Conservation (phyloP, 1,284 basidiomycete genomes). For the Gomphus sp. region DNA sequence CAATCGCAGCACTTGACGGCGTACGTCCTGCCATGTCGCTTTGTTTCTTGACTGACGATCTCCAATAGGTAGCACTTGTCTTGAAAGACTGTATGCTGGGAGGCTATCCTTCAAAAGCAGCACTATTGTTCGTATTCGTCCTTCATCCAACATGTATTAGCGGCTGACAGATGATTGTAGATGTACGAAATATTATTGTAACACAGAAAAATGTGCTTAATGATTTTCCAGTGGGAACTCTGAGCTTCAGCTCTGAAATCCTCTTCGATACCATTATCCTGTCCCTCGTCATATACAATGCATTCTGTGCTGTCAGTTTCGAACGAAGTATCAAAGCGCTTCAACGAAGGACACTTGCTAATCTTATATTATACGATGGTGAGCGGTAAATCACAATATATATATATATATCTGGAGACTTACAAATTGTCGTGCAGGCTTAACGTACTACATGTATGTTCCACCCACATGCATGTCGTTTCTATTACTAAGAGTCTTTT, state of each 20-base stretch:
- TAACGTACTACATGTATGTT: neutral
- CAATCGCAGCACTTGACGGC: neutral
- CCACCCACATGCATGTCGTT: neutral
- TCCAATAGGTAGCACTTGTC: neutral
- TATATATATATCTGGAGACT: neutral
- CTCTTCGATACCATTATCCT: slow-evolving; percentile 4
- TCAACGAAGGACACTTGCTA: slow-evolving; percentile 4
- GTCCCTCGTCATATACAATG: slow-evolving; percentile 9
- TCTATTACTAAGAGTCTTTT: neutral
- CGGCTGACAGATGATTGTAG: neutral
- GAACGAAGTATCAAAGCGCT: slow-evolving; percentile 9
- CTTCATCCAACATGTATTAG: neutral
- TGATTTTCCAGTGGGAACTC: neutral
- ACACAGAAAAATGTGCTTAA: neutral
- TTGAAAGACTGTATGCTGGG: neutral
- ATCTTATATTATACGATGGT: slow-evolving; percentile 7
- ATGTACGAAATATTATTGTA: neutral
- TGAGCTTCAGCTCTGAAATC: neutral
- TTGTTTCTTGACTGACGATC: neutral
- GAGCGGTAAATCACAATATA: neutral
- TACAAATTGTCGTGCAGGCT: neutral
- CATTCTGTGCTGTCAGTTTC: slow-evolving; percentile 8
- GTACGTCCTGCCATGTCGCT: neutral
- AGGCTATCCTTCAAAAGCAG: neutral
- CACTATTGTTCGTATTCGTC: neutral